Evolutionary conservation across 2,329 filamentous ascomycete genomes (phyloP).

Genomic region (Colletotrichum abscissum): DNA sequence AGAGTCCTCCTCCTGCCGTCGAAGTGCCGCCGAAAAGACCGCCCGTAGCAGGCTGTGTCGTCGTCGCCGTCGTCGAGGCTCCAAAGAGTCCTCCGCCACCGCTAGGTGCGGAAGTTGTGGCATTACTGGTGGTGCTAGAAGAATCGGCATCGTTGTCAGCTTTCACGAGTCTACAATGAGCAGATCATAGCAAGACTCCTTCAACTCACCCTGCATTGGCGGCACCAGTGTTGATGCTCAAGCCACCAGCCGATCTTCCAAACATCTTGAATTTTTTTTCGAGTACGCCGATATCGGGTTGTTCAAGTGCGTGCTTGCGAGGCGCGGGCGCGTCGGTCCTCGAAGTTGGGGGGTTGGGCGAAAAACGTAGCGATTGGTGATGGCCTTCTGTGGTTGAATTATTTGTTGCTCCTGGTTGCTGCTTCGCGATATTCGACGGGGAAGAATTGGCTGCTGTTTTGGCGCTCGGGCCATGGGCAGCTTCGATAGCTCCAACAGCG

Average conservation of each 20-base stretch:
- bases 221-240: constrained; percentile 72
- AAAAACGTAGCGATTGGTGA: not conserved
- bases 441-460: constrained; percentile 29
- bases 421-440: constrained; percentile 13
- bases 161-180: not conserved
- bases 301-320: not conserved
- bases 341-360: not conserved
- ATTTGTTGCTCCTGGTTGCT: not conserved
- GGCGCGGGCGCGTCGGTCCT: not conserved
- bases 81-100: constrained; percentile 32
- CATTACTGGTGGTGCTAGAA: constrained; percentile 12
- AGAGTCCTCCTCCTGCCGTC: constrained; percentile 33
- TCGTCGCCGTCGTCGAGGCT: constrained; percentile 5
- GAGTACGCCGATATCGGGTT: not conserved
- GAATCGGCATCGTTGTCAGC: not conserved
- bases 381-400: not conserved
- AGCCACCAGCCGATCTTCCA: constrained; percentile 54
- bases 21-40: constrained; percentile 51
- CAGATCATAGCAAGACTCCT: not conserved
- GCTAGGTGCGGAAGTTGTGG: constrained; percentile 22
- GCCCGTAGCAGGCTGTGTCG: constrained; percentile 46
- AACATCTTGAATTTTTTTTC: constrained; percentile 16
- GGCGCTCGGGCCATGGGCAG: constrained; percentile 18
- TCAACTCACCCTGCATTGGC: constrained; percentile 66
- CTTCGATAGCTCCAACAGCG: not conserved